Conservation (phyloP, 1,139 yeast genomes). For the Magnusiomyces suaveolens region DNA sequence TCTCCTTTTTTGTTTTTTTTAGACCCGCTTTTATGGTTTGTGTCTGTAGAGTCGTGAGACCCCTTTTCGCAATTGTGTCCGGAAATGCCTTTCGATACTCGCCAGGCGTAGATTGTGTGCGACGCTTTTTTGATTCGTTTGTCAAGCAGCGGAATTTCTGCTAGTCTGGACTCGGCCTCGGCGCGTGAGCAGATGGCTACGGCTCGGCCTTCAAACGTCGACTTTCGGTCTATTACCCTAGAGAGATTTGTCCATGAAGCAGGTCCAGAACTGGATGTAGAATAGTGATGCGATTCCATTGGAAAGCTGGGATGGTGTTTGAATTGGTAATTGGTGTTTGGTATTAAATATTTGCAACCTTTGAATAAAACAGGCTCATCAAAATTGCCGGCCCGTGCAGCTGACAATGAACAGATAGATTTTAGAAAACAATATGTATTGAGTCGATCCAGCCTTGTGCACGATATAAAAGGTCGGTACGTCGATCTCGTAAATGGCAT, state of each 20-base stretch:
- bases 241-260: conserved; percentile 55
- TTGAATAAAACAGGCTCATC: no score
- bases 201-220: conserved; percentile 73
- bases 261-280: background rate
- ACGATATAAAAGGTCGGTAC: no score
- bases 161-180: conserved; percentile 49
- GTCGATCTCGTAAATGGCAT: no score
- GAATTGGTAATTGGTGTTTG: background rate
- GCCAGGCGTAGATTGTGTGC: conserved; percentile 76
- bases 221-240: conserved; percentile 67
- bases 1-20: background rate
- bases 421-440: no score
- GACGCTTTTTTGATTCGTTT: conserved; percentile 52
- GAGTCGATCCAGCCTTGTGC: no score
- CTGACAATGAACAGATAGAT: no score
- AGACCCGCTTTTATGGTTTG: background rate
- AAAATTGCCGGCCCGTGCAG: no score
- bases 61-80: background rate
- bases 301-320: background rate
- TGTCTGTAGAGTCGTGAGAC: background rate
- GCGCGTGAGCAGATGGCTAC: conserved; percentile 47
- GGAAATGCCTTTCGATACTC: conserved; percentile 36
- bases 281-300: no score
- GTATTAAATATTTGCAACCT: no score
- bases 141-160: conserved; percentile 39